A percentile compares a stretch with the other conserved stretches of the same genome.
Evolutionary conservation across 225 moss, liverwort and hornwort genomes (phyloP).

Genomic region (Takakia lepidozioides): DNA sequence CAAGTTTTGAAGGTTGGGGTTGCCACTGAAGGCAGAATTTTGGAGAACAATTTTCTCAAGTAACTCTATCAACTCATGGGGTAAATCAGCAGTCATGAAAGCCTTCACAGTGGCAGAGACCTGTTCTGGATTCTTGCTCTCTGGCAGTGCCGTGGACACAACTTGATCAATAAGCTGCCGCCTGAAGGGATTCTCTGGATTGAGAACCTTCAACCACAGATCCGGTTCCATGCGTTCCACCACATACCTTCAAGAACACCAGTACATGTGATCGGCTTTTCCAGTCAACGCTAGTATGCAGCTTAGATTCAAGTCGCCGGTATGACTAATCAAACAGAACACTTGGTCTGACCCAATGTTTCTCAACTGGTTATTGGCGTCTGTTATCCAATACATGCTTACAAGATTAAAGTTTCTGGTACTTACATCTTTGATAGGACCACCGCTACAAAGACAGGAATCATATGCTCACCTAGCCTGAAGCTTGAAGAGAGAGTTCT

Average conservation of each 20-base stretch:
- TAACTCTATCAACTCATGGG: constrained; percentile 87
- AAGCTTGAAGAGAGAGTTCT: constrained; percentile 84
- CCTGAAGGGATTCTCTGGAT: constrained; percentile 74
- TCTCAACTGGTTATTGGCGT: too few species aligned
- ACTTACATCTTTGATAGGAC: too few species aligned
- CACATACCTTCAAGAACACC: constrained; percentile 63
- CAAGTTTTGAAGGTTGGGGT: constrained; percentile 86
- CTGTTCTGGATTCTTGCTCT: constrained; percentile 90
- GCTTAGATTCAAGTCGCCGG: too few species aligned
- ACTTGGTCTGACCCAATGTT: too few species aligned
- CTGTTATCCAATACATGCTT: too few species aligned
- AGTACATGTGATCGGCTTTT: too few species aligned
- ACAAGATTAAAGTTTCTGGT: too few species aligned
- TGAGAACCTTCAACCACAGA: constrained; percentile 75
- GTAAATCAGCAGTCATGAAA: constrained; percentile 87
- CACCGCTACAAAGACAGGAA: too few species aligned
- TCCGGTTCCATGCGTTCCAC: constrained; percentile 88
- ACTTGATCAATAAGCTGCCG: constrained; percentile 92
- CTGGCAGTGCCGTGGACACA: constrained; percentile 89
- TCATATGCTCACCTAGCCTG: constrained; percentile 89
- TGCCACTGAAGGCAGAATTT: constrained; percentile 81
- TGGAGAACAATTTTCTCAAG: constrained; percentile 91
- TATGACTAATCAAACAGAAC: too few species aligned
- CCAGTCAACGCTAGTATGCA: too few species aligned
- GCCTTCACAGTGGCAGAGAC: constrained; percentile 96